Conservation (phyloP, 2,329 filamentous ascomycete genomes). For the Coniochaeta prunicola region DNA sequence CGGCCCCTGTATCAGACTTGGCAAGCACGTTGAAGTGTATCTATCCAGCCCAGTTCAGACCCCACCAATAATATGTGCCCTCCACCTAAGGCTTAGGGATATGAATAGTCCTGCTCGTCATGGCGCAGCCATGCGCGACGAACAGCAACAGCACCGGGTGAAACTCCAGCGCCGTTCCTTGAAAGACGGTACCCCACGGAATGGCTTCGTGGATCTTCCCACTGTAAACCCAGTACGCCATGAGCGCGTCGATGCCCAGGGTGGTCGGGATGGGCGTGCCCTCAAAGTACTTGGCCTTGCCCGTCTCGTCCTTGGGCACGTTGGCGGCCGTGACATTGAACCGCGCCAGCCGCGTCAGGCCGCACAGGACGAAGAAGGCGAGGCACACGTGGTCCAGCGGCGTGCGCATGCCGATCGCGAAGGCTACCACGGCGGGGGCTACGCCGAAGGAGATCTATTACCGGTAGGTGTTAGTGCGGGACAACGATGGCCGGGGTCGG, state of each 20-base stretch:
- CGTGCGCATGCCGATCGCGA: constrained; percentile 83
- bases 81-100: constrained; percentile 71
- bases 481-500: not conserved
- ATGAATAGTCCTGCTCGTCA: constrained; percentile 92
- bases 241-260: constrained; percentile 69
- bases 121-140: constrained; percentile 80
- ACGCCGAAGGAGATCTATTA: constrained; percentile 88
- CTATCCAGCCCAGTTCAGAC: not conserved
- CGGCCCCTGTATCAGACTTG: not conserved
- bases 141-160: constrained; percentile 80
- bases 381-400: constrained; percentile 72
- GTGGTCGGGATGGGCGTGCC: constrained; percentile 94
- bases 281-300: constrained; percentile 94
- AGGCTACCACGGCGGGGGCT: constrained; percentile 78
- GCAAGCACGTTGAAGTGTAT: not conserved
- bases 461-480: constrained; percentile 1
- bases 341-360: constrained; percentile 83
- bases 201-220: constrained; percentile 73
- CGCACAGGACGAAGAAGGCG: constrained; percentile 88
- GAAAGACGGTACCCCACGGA: constrained; percentile 64
- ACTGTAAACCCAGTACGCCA: constrained; percentile 82
- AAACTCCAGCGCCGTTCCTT: constrained; percentile 67
- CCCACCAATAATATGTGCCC: no score
- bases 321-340: constrained; percentile 94
- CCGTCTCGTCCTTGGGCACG: constrained; percentile 83